phyloP scores from a whole-genome alignment of 1,284 basidiomycete genomes.

The Sphaerobolus stellatus region DNA sequence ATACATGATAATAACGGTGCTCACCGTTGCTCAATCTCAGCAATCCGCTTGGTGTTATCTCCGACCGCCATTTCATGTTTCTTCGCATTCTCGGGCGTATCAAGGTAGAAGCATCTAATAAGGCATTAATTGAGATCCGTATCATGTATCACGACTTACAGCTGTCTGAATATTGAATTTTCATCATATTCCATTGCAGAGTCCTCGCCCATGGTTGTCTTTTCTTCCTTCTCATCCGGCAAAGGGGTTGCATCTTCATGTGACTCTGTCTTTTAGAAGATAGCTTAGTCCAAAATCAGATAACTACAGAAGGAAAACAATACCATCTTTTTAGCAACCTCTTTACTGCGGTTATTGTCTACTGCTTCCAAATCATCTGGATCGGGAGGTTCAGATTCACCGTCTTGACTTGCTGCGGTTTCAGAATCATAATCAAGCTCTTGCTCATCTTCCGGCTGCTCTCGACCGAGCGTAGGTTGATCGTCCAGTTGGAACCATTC shows the following conservation, averaged over 20 bases:
- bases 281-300: too few relatives aligned
- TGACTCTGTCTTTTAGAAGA: too few relatives aligned
- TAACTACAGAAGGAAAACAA: background rate
- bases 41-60: slow-evolving; percentile 41
- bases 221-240: slow-evolving; percentile 10
- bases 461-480: background rate
- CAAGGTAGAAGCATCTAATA: slow-evolving; percentile 81
- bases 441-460: slow-evolving; percentile 10
- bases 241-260: too few relatives aligned
- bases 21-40: slow-evolving; percentile 18
- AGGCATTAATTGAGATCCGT: background rate
- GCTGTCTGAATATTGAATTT: slow-evolving; percentile 71
- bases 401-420: background rate
- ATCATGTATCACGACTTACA: slow-evolving; percentile 51
- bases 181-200: slow-evolving; percentile 74
- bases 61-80: slow-evolving; percentile 60
- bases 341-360: too few relatives aligned
- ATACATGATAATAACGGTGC: slow-evolving; percentile 14
- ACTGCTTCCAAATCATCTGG: slow-evolving; percentile 5
- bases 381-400: slow-evolving; percentile 3
- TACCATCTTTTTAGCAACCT: slow-evolving; percentile 13
- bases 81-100: slow-evolving; percentile 71
- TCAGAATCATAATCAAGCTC: slow-evolving; percentile 11
- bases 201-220: slow-evolving; percentile 60
- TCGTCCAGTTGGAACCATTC: slow-evolving; percentile 41